Evolutionary conservation across 345 rosid species (phyloP).

Genomic region (Combretum micranthum): DNA sequence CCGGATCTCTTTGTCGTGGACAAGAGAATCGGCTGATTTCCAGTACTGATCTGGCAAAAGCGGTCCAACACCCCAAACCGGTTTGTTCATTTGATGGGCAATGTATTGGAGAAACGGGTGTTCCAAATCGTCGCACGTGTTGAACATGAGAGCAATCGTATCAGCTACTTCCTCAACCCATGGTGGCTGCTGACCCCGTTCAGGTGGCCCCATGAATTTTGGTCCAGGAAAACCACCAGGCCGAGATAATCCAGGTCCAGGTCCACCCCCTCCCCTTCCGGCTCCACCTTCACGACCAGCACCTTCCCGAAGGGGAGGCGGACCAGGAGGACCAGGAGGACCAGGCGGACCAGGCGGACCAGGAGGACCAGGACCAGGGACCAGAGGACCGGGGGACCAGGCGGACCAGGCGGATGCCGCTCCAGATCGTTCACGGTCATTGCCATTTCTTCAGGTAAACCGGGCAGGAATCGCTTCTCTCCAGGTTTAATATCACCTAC

Average conservation of each 20-base stretch:
- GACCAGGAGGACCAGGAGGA: constrained; percentile 14
- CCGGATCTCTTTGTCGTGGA: constrained; percentile 26
- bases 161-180: constrained; percentile 21
- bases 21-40: constrained; percentile 17
- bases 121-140: constrained; percentile 38
- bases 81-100: constrained; percentile 16
- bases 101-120: constrained; percentile 22
- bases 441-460: constrained; percentile 24
- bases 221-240: constrained; percentile 3
- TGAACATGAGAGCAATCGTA: constrained; percentile 19
- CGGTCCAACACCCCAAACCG: constrained; percentile 42
- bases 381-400: too few relatives aligned
- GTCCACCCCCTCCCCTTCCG: background rate
- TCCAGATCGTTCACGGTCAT: constrained; percentile 14
- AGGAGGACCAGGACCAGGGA: too few relatives aligned
- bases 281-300: background rate
- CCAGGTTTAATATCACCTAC: constrained; percentile 10
- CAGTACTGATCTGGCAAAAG: constrained; percentile 31
- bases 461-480: constrained; percentile 17
- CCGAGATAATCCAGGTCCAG: background rate
- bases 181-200: constrained; percentile 26
- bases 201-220: constrained; percentile 20
- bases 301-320: constrained; percentile 1
- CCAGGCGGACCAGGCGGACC: constrained; percentile 15
- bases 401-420: constrained; percentile 10